Evolutionary conservation across 306 rosid genomes (phyloP).

Genomic region (Prosopis cineraria): DNA sequence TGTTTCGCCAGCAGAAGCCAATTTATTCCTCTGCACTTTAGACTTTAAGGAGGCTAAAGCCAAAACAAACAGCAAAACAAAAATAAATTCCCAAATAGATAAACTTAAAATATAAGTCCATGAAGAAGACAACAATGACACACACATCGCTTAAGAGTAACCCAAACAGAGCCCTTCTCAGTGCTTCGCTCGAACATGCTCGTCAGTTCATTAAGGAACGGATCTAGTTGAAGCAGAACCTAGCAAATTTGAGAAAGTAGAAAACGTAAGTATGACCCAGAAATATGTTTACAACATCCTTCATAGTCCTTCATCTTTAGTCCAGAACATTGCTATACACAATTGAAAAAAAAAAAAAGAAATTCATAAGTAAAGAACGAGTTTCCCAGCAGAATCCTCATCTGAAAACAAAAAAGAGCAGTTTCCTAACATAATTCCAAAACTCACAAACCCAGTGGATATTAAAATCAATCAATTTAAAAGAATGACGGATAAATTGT

Average conservation of each 20-base stretch:
- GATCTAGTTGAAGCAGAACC: slow-evolving; percentile 89
- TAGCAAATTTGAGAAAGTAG: slow-evolving; percentile 28
- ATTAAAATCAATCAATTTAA: not conserved
- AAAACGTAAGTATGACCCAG: not conserved
- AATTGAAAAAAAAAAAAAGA: not conserved
- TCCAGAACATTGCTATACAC: not conserved
- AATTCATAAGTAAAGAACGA: not conserved
- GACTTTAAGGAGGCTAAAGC: slow-evolving; percentile 60
- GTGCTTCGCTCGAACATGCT: slow-evolving; percentile 86
- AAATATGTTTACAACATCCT: not conserved
- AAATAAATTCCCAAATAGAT: not conserved
- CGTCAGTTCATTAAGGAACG: slow-evolving; percentile 94
- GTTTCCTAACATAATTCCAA: not conserved
- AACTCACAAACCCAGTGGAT: slow-evolving; percentile 1
- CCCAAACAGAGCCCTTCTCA: slow-evolving; percentile 93
- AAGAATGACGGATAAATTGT: not conserved
- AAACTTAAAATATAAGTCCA: not conserved
- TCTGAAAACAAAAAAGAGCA: not conserved
- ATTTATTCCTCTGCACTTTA: slow-evolving; percentile 70
- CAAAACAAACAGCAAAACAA: not conserved
- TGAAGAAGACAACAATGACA: not conserved
- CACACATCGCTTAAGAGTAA: slow-evolving; percentile 93
- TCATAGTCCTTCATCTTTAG: not conserved
- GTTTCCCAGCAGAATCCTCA: slow-evolving; percentile 1
- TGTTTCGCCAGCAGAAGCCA: slow-evolving; percentile 61